These are phyloP conservation scores for Penicillium sp. DNA, from an alignment of 2,329 filamentous ascomycete species.

Conservation along the genomic window DNA sequence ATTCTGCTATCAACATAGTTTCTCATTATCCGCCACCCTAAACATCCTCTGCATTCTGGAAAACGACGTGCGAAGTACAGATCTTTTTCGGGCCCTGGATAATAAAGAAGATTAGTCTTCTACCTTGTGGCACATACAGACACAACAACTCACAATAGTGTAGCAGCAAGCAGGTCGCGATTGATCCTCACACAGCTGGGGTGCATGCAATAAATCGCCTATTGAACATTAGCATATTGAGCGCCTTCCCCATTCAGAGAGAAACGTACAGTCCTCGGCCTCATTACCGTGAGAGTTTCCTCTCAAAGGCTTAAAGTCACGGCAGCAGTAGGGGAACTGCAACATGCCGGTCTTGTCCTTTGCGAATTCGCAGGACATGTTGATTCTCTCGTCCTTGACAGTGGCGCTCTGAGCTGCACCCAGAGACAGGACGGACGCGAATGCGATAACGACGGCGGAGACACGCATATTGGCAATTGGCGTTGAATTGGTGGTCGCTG, in stretches of 20 bases:
- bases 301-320: slow-evolving; percentile 16
- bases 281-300: slow-evolving; percentile 20
- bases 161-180: slow-evolving; percentile 32
- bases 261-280: slow-evolving; percentile 24
- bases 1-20: slow-evolving; percentile 4
- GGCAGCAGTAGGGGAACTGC: slow-evolving; percentile 31
- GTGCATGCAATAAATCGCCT: slow-evolving; percentile 15
- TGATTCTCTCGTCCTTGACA: slow-evolving; percentile 13
- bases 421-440: slow-evolving; percentile 16
- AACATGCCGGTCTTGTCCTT: slow-evolving; percentile 25
- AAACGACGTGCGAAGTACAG: slow-evolving; percentile 26
- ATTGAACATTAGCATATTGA: slow-evolving; percentile 7
- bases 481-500: neutral
- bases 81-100: slow-evolving; percentile 25
- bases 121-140: neutral
- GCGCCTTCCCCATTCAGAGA: neutral
- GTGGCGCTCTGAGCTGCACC: slow-evolving; percentile 9
- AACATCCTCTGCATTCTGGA: slow-evolving; percentile 19
- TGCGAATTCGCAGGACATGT: slow-evolving; percentile 27
- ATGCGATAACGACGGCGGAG: slow-evolving; percentile 11
- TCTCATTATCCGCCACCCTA: slow-evolving; percentile 1
- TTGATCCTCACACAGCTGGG: slow-evolving; percentile 24
- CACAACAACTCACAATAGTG: slow-evolving; percentile 24
- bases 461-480: slow-evolving; percentile 17
- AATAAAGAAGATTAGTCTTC: neutral